These are phyloP conservation scores for Pythium grandisporangium DNA, from an alignment of 352 stramenopile genomes.

Conservation along the genomic window DNA sequence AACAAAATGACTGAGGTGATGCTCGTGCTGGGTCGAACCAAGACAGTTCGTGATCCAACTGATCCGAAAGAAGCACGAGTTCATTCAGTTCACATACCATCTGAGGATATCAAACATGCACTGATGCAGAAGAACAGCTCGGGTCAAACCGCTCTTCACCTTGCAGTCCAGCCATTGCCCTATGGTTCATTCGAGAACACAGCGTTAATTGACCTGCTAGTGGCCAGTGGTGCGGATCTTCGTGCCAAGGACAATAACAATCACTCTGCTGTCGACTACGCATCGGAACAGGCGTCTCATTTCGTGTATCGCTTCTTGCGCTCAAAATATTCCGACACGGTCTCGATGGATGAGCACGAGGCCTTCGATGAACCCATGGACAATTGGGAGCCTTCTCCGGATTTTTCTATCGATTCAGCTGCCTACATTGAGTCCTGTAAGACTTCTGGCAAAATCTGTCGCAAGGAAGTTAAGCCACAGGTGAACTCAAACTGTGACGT, in stretches of 20 bases:
- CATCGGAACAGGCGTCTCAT: slow-evolving; percentile 32
- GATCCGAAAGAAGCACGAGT: slow-evolving; percentile 17
- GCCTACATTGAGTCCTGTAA: slow-evolving; percentile 46
- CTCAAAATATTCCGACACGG: slow-evolving; percentile 17
- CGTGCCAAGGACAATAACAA: slow-evolving; percentile 23
- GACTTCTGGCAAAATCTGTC: slow-evolving; percentile 40
- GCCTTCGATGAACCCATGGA: slow-evolving; percentile 20
- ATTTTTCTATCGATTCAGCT: slow-evolving; percentile 35
- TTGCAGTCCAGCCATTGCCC: slow-evolving; percentile 43
- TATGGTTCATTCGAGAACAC: slow-evolving; percentile 68
- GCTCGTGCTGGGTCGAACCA: slow-evolving; percentile 32
- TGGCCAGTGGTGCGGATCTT: slow-evolving; percentile 29
- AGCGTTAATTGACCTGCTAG: slow-evolving; percentile 29
- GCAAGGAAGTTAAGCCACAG: slow-evolving; percentile 25
- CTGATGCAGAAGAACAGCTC: slow-evolving; percentile 26
- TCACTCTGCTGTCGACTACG: slow-evolving; percentile 43
- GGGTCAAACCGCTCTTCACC: slow-evolving; percentile 42
- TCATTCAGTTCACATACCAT: slow-evolving; percentile 32
- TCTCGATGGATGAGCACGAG: slow-evolving; percentile 13
- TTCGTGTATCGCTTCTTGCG: slow-evolving; percentile 48
- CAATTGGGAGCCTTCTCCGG: slow-evolving; percentile 19
- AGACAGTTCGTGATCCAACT: slow-evolving; percentile 27
- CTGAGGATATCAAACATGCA: slow-evolving; percentile 26
- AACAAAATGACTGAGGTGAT: slow-evolving; percentile 40
- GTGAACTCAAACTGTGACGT: slow-evolving; percentile 54